Evolutionary conservation across 2,329 filamentous ascomycete species (phyloP), one percentile per base, ranked within the genome.

Genomic region (Pseudogymnoascus sp.): DNA sequence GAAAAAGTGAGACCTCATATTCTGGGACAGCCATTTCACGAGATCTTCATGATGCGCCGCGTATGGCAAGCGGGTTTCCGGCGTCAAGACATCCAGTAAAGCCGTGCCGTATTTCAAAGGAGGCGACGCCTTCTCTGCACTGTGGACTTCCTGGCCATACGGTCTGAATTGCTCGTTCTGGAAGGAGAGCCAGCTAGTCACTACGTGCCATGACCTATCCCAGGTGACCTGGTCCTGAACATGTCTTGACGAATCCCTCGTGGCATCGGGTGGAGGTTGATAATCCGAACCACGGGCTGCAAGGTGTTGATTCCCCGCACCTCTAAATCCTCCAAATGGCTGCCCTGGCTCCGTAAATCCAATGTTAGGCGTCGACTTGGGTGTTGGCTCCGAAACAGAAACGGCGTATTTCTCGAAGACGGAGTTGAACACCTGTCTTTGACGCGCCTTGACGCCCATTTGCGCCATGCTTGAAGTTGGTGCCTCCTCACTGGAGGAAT

Each of bases 201-300:
- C 83, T 29, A 77, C 73, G 68, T 84, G 81, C 85, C 85, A 87
- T 62, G 84, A 82, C 64, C 80, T 75, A 68, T 86, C 83, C 77
- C 80, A 85, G 64, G 77, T 77, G 60, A 79, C 76, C 72, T 86
- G 84, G 66, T 72, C 67, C 57, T 64, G 58, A 7, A 68, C 47
- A 35, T 54, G 47, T 54, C 47, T 29, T 21, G 47, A 31, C 5
- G 44, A 54, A n/a, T 33, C 47, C 29, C n/a, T 13, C 9, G n/a
- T 9, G 10, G 29, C 11, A 33, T 54, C 29, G 15, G 47, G 33
- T 21, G 47, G 29, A 54, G 9, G 47, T 54, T 54, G 47, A 21
- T 35, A 13, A 33, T 54, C 29, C n/a, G n/a, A 33, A 33, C 47
- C 29, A 33, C 29, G 47, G 29, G 29, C 13, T 8, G n/a, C 47